phyloP scores from a whole-genome alignment of 2,329 filamentous ascomycete species.

The Clonostachys chloroleuca region DNA sequence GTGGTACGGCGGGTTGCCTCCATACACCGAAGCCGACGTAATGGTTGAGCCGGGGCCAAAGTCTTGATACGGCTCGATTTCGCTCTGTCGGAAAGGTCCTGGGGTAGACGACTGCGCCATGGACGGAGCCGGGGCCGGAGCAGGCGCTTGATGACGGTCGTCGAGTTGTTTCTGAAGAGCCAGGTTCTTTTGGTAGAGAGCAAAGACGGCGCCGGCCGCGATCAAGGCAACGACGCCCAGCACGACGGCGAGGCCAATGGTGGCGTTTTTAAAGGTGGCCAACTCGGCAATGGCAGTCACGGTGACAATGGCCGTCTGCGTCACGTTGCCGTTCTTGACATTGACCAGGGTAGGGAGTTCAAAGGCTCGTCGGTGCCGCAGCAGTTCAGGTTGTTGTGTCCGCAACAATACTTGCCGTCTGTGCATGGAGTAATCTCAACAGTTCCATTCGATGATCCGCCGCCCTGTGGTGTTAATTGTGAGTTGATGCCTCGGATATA shows the following conservation, averaged over 20 bases:
- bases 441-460: slow-evolving; percentile 15
- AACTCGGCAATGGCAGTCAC: not conserved
- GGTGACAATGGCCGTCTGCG: not conserved
- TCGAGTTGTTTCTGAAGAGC: slow-evolving; percentile 5
- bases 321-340: slow-evolving; percentile 6
- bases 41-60: too few relatives aligned
- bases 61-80: too few relatives aligned
- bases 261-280: slow-evolving; percentile 11
- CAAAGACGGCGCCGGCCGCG: slow-evolving; percentile 6
- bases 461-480: not conserved
- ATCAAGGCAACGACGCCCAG: slow-evolving; percentile 11
- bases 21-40: too few relatives aligned
- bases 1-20: too few relatives aligned
- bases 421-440: slow-evolving; percentile 17
- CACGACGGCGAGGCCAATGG: slow-evolving; percentile 15
- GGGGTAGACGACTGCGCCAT: too few relatives aligned
- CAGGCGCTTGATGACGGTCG: too few relatives aligned
- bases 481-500: too few relatives aligned
- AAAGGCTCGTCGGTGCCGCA: slow-evolving; percentile 18
- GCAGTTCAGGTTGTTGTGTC: slow-evolving; percentile 16
- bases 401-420: slow-evolving; percentile 22
- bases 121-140: too few relatives aligned
- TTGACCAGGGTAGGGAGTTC: slow-evolving; percentile 11
- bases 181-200: slow-evolving; percentile 12
- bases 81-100: too few relatives aligned